Evolutionary conservation across 108 stramenopile genomes (phyloP).

Genomic region (Discostella stelligeroides): DNA sequence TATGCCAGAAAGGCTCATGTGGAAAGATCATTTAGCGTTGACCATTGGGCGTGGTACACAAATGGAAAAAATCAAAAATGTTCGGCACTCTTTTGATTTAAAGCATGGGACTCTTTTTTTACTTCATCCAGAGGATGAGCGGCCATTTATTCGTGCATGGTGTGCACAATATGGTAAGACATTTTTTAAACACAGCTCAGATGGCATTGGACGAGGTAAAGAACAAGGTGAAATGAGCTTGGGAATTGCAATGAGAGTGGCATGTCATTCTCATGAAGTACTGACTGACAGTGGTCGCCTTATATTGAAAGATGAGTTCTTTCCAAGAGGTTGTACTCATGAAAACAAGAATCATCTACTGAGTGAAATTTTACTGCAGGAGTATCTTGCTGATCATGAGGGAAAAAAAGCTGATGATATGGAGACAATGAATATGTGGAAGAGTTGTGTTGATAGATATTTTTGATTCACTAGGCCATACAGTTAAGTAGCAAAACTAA

Average conservation of each 20-base stretch:
- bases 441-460: too few species aligned
- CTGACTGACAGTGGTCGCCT: not conserved
- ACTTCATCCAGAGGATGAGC: not conserved
- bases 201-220: not conserved
- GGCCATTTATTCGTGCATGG: not conserved
- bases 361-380: too few species aligned
- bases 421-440: too few species aligned
- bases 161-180: conserved; percentile 2
- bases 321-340: too few species aligned
- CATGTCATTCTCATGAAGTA: not conserved
- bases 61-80: too few species aligned
- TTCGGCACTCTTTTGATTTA: not conserved
- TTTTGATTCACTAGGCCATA: too few species aligned
- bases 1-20: conserved; percentile 23
- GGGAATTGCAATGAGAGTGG: not conserved
- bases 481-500: too few species aligned
- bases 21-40: conserved; percentile 48
- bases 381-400: too few species aligned
- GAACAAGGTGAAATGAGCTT: not conserved
- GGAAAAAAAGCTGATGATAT: too few species aligned
- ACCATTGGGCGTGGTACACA: too few species aligned
- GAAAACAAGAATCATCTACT: too few species aligned
- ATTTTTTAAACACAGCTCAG: not conserved
- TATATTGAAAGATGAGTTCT: not conserved
- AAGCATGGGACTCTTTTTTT: not conserved